Evolutionary conservation across 441 rosid species (phyloP).

Genomic region (Lepidium campestre): DNA sequence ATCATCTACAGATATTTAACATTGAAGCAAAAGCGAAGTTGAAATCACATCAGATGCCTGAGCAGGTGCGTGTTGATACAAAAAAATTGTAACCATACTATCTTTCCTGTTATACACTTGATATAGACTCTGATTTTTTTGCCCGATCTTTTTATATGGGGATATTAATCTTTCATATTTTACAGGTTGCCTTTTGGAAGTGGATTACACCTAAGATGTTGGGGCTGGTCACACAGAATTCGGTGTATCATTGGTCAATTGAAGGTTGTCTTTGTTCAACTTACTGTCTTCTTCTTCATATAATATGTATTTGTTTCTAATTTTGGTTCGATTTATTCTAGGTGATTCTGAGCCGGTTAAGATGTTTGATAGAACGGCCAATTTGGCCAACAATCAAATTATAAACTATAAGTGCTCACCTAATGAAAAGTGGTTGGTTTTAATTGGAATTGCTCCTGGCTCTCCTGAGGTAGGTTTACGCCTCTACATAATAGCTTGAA

Average conservation of each 20-base stretch:
- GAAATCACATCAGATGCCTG: slow-evolving; percentile 98
- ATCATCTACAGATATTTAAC: slow-evolving; percentile 98
- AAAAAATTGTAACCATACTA: not conserved
- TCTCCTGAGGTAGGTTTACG: slow-evolving; percentile 74
- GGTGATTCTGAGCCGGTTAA: slow-evolving; percentile 98
- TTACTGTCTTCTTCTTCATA: not conserved
- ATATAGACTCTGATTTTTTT: not conserved
- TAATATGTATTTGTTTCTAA: slow-evolving; percentile 6
- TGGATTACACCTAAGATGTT: slow-evolving; percentile 92
- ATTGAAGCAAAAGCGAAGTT: slow-evolving; percentile 95
- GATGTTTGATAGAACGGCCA: slow-evolving; percentile 98
- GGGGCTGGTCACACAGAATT: slow-evolving; percentile 88
- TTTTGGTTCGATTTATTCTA: slow-evolving; percentile 24
- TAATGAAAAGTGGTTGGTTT: slow-evolving; percentile 95
- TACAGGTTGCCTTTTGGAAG: slow-evolving; percentile 96
- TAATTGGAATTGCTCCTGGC: slow-evolving; percentile 99
- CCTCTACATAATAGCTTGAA: not conserved
- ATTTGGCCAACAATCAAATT: slow-evolving; percentile 90
- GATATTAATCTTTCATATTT: slow-evolving; percentile 17
- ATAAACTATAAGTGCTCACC: slow-evolving; percentile 96
- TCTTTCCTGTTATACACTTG: not conserved
- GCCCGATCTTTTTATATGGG: not conserved
- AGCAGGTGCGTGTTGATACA: slow-evolving; percentile 56
- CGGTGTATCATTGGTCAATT: slow-evolving; percentile 98
- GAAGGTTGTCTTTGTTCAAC: slow-evolving; percentile 55